Base-by-base conservation (phyloP, 192 early-diverging fungal species). In the Entomortierella beljakovae region DNA sequence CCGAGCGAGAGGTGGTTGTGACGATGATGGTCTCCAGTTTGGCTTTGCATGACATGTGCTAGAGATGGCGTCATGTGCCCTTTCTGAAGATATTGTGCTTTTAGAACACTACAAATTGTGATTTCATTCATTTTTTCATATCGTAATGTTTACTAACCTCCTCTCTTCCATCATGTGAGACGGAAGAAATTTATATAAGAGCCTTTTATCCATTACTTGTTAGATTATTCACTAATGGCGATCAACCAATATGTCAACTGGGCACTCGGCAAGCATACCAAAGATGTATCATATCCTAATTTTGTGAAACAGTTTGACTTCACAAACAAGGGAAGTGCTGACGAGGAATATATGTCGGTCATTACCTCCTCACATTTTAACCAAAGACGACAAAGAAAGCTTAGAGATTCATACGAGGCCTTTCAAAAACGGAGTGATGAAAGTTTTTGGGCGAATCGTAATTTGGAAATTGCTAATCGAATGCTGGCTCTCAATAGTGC, bases 21-120 rank as follows among this genome's bases (percentile, higher is more conserved):
- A 64, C 65, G 26, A 34, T 48, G 40, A 34, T 68, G 65, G 65
- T 68, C 55, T 55, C 58, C 65, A 68, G 65, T 49, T 50, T 58
- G 65, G 65, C 54, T 68, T 57, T 49, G 54, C 65, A 58, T 68
- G 42, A 58, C 65, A 22, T 57, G 26, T 2, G n/a, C n/a, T n/a
- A n/a, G n/a, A 26, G n/a, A 49, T 62, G 26, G 46, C 28, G 53
- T 40, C 34, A 56, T 56, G 64, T 53, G 46, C 51, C 48, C 51
- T 3, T 56, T 55, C 37, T 65, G 64, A 29, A 22, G 31, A 53
- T 66, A 29, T 26, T 26, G 53, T 10, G 25, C 20, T 48, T 25
- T 3, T 33, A 1, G 35, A 46, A 23, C n/a, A n/a, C n/a, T n/a
- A n/a, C 32, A n/a, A 68, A 32, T 25, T 55, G 29, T 43, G 23